These are phyloP conservation scores for Albugo laibachii DNA, from an alignment of 352 stramenopile genomes.

Conservation along the genomic window DNA sequence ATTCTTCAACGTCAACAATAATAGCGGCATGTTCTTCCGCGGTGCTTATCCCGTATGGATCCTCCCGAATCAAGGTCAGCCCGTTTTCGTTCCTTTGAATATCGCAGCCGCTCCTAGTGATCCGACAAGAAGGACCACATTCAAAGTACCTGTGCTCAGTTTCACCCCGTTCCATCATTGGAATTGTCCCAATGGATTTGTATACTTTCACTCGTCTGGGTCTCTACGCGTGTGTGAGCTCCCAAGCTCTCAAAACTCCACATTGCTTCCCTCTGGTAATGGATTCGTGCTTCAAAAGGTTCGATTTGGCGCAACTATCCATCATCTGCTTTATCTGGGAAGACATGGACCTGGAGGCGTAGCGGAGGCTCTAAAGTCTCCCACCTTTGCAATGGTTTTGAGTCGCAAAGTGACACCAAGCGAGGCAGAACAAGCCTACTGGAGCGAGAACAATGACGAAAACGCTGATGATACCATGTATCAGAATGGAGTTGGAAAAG, in stretches of 20 bases:
- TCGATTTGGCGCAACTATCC: constrained; percentile 46
- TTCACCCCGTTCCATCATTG: constrained; percentile 77
- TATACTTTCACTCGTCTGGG: constrained; percentile 73
- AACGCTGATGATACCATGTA: constrained; percentile 16
- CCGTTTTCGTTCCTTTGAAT: constrained; percentile 56
- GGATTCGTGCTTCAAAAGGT: constrained; percentile 70
- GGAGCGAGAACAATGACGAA: constrained; percentile 31
- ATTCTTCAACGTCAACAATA: constrained; percentile 71
- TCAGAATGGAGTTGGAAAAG: constrained; percentile 7
- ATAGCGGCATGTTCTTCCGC: constrained; percentile 71
- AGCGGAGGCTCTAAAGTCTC: constrained; percentile 46
- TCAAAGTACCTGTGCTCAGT: constrained; percentile 65
- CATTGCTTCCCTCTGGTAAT: constrained; percentile 37
- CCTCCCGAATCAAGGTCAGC: constrained; percentile 35
- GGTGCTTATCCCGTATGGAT: constrained; percentile 73
- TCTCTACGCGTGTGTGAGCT: constrained; percentile 63
- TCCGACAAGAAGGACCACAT: constrained; percentile 11
- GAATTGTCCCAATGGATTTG: constrained; percentile 77
- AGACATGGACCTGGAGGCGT: constrained; percentile 57
- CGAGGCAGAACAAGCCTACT: constrained; percentile 24
- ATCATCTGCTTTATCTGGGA: constrained; percentile 63
- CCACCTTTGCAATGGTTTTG: constrained; percentile 65
- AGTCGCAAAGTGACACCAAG: constrained; percentile 27
- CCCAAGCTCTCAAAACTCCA: constrained; percentile 48
- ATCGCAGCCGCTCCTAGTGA: constrained; percentile 18